A percentile compares a stretch with the other conserved stretches of the same genome.
phyloP scores from a whole-genome alignment of 257 asterid genomes.

The Leonotis leonurus region DNA sequence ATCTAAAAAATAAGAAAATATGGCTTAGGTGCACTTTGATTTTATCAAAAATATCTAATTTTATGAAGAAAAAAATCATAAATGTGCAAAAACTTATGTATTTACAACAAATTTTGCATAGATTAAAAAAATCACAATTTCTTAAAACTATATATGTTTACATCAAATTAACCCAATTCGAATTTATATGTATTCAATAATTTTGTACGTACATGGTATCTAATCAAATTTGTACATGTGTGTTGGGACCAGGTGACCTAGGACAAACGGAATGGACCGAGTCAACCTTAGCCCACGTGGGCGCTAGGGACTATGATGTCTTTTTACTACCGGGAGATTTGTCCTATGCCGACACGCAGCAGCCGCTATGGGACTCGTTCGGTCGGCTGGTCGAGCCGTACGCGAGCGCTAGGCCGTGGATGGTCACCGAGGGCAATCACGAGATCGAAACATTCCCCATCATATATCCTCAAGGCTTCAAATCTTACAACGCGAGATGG shows the following conservation, averaged over 20 bases:
- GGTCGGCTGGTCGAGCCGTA: conserved; percentile 71
- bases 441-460: conserved; percentile 64
- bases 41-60: too few relatives aligned
- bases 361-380: conserved; percentile 82
- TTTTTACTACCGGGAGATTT: conserved; percentile 74
- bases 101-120: too few relatives aligned
- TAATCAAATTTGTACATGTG: too few relatives aligned
- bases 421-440: conserved; percentile 88
- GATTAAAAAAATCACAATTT: too few relatives aligned
- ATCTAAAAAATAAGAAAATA: too few relatives aligned
- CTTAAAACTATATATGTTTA: too few relatives aligned
- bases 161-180: too few relatives aligned
- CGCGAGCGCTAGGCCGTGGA: conserved; percentile 74
- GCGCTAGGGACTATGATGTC: conserved; percentile 51
- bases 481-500: conserved; percentile 78
- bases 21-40: too few relatives aligned
- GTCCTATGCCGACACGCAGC: conserved; percentile 71
- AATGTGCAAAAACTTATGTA: too few relatives aligned
- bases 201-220: too few relatives aligned
- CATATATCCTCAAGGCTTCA: conserved; percentile 48
- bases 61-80: too few relatives aligned
- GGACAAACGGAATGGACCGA: conserved; percentile 39
- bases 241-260: not conserved
- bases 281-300: conserved; percentile 62
- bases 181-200: too few relatives aligned